These are phyloP conservation scores for Echinosophora koreensis DNA, from an alignment of 306 rosid genomes.

Conservation along the genomic window DNA sequence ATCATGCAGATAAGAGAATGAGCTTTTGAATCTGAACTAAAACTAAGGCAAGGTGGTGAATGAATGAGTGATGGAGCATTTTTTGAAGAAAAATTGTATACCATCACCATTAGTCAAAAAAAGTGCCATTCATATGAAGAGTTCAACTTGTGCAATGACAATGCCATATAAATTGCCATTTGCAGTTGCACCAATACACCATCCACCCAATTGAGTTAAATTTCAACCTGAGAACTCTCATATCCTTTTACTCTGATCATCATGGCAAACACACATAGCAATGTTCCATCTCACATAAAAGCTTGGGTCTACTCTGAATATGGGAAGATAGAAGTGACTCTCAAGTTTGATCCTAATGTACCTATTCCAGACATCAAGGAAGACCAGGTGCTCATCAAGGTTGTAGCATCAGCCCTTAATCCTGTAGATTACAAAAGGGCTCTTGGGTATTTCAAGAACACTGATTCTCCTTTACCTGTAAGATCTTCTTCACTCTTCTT, in stretches of 20 bases:
- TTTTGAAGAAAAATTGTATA: too few species aligned
- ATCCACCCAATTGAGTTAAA: too few species aligned
- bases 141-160: too few species aligned
- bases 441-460: conserved; percentile 44
- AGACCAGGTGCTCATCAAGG: conserved; percentile 65
- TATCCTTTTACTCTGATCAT: not conserved
- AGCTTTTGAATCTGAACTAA: too few species aligned
- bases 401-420: conserved; percentile 65
- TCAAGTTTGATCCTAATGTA: conserved; percentile 53
- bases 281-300: conserved; percentile 40
- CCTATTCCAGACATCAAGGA: conserved; percentile 53
- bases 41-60: too few species aligned
- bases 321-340: conserved; percentile 55
- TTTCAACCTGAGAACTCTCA: too few species aligned
- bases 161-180: too few species aligned
- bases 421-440: conserved; percentile 63
- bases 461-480: conserved; percentile 50
- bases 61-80: too few species aligned
- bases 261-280: not conserved
- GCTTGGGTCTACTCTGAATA: conserved; percentile 65
- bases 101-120: too few species aligned
- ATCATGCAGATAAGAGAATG: too few species aligned
- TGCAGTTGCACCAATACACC: too few species aligned
- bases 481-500: not conserved
- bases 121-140: too few species aligned